A percentile compares a stretch with the other conserved stretches of the same genome.
These are phyloP conservation scores for Hemerocallis citrina DNA, from an alignment of 106 monocot genomes.

Conservation along the genomic window DNA sequence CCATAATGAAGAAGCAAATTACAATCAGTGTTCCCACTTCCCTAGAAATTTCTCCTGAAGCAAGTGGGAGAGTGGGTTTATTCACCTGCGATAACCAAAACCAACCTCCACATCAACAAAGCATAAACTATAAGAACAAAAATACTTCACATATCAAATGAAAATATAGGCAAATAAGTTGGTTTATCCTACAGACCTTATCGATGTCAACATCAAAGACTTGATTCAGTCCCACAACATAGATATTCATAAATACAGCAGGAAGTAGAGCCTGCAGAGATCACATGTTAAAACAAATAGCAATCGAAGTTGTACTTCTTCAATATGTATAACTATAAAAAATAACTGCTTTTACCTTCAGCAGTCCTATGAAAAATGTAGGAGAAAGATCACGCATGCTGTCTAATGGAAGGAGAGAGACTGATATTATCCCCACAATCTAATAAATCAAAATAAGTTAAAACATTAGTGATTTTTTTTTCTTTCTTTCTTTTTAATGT, in stretches of 20 bases:
- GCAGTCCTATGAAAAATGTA: constrained; percentile 16
- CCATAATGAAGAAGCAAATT: not conserved
- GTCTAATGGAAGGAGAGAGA: constrained; percentile 34
- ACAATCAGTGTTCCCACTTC: not conserved
- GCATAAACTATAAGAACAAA: too few relatives aligned
- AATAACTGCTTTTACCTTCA: constrained; percentile 16
- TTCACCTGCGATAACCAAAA: constrained; percentile 22
- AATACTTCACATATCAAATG: too few relatives aligned
- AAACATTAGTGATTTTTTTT: not conserved
- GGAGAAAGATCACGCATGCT: constrained; percentile 19
- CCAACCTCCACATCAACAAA: not conserved
- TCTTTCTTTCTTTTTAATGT: too few relatives aligned
- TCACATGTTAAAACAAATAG: too few relatives aligned
- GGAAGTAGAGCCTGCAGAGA: constrained; percentile 33
- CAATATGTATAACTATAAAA: not conserved
- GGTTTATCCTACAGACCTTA: constrained; percentile 19
- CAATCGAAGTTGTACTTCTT: too few relatives aligned
- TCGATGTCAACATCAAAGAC: constrained; percentile 51
- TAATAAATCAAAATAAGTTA: not conserved
- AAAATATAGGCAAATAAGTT: too few relatives aligned
- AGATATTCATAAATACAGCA: constrained; percentile 47
- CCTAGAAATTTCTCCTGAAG: constrained; percentile 5
- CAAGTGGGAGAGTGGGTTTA: constrained; percentile 20
- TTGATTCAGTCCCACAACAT: constrained; percentile 47
- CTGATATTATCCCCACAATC: constrained; percentile 30